A percentile compares a stretch with the other conserved stretches of the same genome.
Conservation (phyloP, 495 filamentous ascomycete genomes). For the Oidiodendron maius region DNA sequence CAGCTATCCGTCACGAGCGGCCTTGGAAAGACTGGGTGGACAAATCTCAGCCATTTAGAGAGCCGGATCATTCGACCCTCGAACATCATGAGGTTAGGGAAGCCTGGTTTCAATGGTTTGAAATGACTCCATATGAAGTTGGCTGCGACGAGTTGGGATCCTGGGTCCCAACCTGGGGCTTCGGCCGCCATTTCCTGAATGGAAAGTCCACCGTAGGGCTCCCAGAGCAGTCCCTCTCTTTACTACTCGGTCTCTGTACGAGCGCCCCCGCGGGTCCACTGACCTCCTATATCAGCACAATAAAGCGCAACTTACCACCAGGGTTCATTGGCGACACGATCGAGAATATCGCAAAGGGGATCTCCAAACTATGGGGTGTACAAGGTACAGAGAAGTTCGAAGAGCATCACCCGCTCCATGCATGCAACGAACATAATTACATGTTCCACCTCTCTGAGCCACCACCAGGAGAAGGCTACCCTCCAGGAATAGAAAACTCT, state of each 20-base stretch:
- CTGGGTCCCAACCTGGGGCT: slow-evolving; percentile 27
- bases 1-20: slow-evolving; percentile 24
- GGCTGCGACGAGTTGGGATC: slow-evolving; percentile 27
- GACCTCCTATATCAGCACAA: slow-evolving; percentile 24
- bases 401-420: slow-evolving; percentile 27
- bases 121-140: slow-evolving; percentile 26
- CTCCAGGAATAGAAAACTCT: slow-evolving; percentile 22
- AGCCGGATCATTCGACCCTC: slow-evolving; percentile 8
- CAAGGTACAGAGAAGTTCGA: slow-evolving; percentile 25
- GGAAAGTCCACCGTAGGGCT: slow-evolving; percentile 22
- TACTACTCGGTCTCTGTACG: slow-evolving; percentile 24
- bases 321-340: slow-evolving; percentile 24
- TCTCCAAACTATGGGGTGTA: slow-evolving; percentile 25
- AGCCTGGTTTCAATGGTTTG: slow-evolving; percentile 28
- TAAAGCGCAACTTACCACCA: slow-evolving; percentile 23
- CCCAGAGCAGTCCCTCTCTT: slow-evolving; percentile 27
- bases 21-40: slow-evolving; percentile 21
- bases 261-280: slow-evolving; percentile 26
- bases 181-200: slow-evolving; percentile 22
- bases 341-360: slow-evolving; percentile 11
- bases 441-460: slow-evolving; percentile 19
- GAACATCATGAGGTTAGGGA: slow-evolving; percentile 20
- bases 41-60: slow-evolving; percentile 15
- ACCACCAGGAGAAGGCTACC: slow-evolving; percentile 3
- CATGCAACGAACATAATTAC: slow-evolving; percentile 27